Conservation (phyloP, 1,139 yeast genomes). For the Wickerhamomyces sp. region DNA sequence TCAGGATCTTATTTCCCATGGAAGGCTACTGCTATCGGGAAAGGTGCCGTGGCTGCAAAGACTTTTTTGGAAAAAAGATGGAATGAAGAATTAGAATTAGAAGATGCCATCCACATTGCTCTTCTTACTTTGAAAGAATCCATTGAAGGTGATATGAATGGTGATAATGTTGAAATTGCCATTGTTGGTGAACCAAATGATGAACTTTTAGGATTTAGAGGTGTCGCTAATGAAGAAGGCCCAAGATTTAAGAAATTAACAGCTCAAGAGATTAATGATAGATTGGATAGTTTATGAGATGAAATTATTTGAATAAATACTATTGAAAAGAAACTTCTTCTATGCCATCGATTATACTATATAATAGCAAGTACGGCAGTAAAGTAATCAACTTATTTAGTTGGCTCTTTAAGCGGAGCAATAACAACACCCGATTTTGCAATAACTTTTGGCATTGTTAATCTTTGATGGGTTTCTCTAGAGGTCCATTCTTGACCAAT, state of each 20-base stretch:
- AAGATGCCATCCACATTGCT: slow-evolving; percentile 97
- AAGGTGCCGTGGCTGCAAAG: slow-evolving; percentile 90
- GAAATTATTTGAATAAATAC: background rate
- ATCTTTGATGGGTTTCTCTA: slow-evolving; percentile 76
- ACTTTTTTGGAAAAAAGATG: slow-evolving; percentile 97
- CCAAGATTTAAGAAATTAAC: slow-evolving; percentile 85
- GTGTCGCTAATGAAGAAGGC: slow-evolving; percentile 70
- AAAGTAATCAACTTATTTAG: slow-evolving; percentile 21
- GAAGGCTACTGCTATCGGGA: slow-evolving; percentile 99
- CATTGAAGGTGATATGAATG: slow-evolving; percentile 96
- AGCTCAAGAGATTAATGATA: slow-evolving; percentile 90
- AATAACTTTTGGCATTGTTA: slow-evolving; percentile 84
- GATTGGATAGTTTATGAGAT: slow-evolving; percentile 77
- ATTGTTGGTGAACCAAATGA: slow-evolving; percentile 83
- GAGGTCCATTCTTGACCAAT: slow-evolving; percentile 97
- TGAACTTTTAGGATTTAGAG: slow-evolving; percentile 76
- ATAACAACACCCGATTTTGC: slow-evolving; percentile 87
- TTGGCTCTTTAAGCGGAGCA: slow-evolving; percentile 66
- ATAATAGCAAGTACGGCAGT: background rate
- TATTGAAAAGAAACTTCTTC: background rate
- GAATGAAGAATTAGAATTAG: slow-evolving; percentile 94
- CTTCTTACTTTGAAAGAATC: slow-evolving; percentile 90
- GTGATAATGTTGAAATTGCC: slow-evolving; percentile 92
- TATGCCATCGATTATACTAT: background rate
- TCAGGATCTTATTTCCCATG: slow-evolving; percentile 99